Base-by-base conservation (phyloP, 1,284 basidiomycete species). In the Albatrellus sp. region DNA sequence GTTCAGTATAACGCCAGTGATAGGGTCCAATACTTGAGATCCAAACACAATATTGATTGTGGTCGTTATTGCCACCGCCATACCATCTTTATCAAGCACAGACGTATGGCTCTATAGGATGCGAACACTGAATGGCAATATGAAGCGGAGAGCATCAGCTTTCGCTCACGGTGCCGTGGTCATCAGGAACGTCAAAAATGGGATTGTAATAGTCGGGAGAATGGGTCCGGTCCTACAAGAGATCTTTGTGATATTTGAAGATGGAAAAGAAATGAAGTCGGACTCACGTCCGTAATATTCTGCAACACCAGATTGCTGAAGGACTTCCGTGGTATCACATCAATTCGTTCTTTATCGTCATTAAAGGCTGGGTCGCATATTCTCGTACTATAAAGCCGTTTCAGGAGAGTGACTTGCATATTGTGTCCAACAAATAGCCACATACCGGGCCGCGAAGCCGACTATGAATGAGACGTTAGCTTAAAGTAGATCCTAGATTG, bases 1-100 rank as follows among this genome's bases (percentile, higher is more conserved):
- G 57, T 97, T 96, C 38, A 97, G 63, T 44, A 97, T 76, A 24
- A 97, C 72, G 0, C 92, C 93, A 0, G 90, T 93, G 33, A 77
- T 71, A 0, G 83, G 73, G 60, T 92, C 90, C 56, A 93, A 71
- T 11, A 94, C 83, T 45, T 70, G 70, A 4, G 84, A 89, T n/a
- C 91, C 91, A 63, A 94, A 96, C 29, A 92, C 57, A 40, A 80
- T 53, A 60, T 97, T 97, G 42, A 97, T 80, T 0, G 92, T 93
- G 1, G 83, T 82, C 1, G 92, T 96, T 20, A 96, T 60, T 17
- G 86, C 64, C 2, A 90, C 87, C 0, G 83, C 89, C 70, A 91
- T 90, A 31, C 89, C 90, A 57, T 83, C 70, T 53, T 73, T 70
- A 62, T 96, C 92, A 1, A 92, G 67, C 10, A 84, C 73, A 12